Evolutionary conservation across 495 filamentous ascomycete genomes (phyloP).

Genomic region (Lentithecium fluviatile): DNA sequence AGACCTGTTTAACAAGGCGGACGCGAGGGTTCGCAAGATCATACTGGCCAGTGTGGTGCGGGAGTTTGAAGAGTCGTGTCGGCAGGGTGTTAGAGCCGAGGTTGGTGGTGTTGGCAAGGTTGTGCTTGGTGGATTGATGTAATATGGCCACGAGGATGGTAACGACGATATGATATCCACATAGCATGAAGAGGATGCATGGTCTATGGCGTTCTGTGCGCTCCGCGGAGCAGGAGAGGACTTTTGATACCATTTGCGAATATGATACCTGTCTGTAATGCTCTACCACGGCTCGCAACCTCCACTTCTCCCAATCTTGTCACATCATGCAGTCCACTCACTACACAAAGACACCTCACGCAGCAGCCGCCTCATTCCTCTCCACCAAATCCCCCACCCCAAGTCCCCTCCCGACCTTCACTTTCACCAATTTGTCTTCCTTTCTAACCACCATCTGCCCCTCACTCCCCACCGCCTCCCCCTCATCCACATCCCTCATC

Average conservation of each 20-base stretch:
- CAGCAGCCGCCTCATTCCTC: slow-evolving; percentile 57
- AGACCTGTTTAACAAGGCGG: slow-evolving; percentile 87
- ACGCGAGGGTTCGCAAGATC: slow-evolving; percentile 78
- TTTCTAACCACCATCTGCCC: slow-evolving; percentile 62
- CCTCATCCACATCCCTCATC: slow-evolving; percentile 43
- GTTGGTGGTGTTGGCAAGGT: slow-evolving; percentile 80
- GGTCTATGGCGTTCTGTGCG: neutral
- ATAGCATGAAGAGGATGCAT: neutral
- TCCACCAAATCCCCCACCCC: slow-evolving; percentile 86
- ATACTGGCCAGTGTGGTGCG: slow-evolving; percentile 79
- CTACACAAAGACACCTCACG: neutral
- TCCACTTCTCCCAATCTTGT: too few relatives aligned
- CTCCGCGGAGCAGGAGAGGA: too few relatives aligned
- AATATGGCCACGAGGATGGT: neutral
- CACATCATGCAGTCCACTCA: neutral
- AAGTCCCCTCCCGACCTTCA: slow-evolving; percentile 77
- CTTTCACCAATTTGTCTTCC: slow-evolving; percentile 55
- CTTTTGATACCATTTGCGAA: too few relatives aligned
- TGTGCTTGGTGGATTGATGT: slow-evolving; percentile 86
- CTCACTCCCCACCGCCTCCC: slow-evolving; percentile 38
- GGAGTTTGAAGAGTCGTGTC: slow-evolving; percentile 88
- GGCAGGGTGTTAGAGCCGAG: slow-evolving; percentile 72
- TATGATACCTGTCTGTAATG: too few relatives aligned
- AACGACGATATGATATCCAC: neutral
- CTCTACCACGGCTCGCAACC: too few relatives aligned